A percentile compares a stretch with the other conserved stretches of the same genome.
phyloP scores from a whole-genome alignment of 257 asterid genomes.

The Nicotiana tabacum region DNA sequence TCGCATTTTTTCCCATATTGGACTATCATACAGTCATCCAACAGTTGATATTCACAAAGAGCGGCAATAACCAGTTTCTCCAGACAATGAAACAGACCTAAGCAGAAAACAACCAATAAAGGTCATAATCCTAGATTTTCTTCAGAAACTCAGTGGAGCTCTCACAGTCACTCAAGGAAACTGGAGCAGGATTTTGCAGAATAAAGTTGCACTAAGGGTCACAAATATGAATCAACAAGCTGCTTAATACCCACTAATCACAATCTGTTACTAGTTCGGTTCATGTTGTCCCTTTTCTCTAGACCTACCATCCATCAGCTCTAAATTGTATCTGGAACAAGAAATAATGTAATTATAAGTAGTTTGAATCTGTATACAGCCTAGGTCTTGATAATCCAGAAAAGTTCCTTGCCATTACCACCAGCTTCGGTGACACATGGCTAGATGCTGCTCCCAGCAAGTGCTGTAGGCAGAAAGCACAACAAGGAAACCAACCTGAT shows the following conservation, averaged over 20 bases:
- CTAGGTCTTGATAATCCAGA: background rate
- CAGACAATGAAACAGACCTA: background rate
- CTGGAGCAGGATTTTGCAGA: background rate
- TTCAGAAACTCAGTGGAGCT: background rate
- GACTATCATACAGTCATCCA: slow-evolving; percentile 4
- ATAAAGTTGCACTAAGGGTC: background rate
- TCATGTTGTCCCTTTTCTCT: background rate
- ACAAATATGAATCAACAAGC: background rate
- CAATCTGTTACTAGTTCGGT: background rate
- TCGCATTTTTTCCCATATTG: background rate
- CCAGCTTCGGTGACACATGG: background rate
- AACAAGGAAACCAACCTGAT: slow-evolving; percentile 50
- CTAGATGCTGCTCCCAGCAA: background rate
- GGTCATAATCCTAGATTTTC: background rate
- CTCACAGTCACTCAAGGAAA: background rate
- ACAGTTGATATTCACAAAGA: background rate
- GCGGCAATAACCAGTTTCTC: background rate
- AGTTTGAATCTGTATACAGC: background rate
- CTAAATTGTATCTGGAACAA: no score
- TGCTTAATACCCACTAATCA: background rate
- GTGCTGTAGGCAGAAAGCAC: background rate
- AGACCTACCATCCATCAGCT: no score
- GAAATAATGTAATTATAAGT: background rate
- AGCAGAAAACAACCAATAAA: background rate
- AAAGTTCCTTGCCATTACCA: background rate